Base-by-base conservation (phyloP, 2,329 filamentous ascomycete species). In the Fusarium decemcellulare region DNA sequence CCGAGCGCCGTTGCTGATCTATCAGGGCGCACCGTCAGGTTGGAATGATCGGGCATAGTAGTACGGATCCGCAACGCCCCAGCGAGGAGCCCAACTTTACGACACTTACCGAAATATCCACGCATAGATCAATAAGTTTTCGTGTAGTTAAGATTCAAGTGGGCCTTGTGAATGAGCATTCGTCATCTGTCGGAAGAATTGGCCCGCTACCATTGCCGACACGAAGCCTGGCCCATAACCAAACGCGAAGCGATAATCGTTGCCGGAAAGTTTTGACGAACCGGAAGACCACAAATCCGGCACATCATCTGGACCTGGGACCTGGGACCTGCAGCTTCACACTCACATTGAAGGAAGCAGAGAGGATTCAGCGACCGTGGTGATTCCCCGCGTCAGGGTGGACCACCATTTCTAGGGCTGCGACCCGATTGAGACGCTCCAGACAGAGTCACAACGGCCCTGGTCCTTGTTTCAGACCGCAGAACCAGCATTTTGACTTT, bases 301-400 rank as follows among this genome's bases (percentile, higher is more conserved):
- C 15, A 18, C 51, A 34, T 56, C 60, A 65, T 34, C 43, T 44
- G 37, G 39, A 42, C 32, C 30, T 37, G 46, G 37, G 39, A 42
- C 32, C 30, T 37, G 46, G 59, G 70, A 55, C 43, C 36, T 59
- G 50, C 61, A 42, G 47, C 55, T 54, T 54, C 51, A 59, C 36
- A 23, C 18, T 23, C 18, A 60, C 43, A 56, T 57, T 14, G 34
- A 61, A 63, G 59, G 46, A 59, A 59, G 54, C 58, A 55, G 43
- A 59, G 57, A 54, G 56, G 47, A 43, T 61, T 63, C 52, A 61
- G 36, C 47, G 52, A 42, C 30, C 56, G 23, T 43, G 27, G 44
- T 58, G 40, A 67, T 68, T 64, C 72, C 72, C 70, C 72, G 67
- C 72, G 63, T 63, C 61, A 60, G 59, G 42, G 70, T 70, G 70